phyloP scores from a whole-genome alignment of 306 rosid genomes.

The Trifolium subterraneum region DNA sequence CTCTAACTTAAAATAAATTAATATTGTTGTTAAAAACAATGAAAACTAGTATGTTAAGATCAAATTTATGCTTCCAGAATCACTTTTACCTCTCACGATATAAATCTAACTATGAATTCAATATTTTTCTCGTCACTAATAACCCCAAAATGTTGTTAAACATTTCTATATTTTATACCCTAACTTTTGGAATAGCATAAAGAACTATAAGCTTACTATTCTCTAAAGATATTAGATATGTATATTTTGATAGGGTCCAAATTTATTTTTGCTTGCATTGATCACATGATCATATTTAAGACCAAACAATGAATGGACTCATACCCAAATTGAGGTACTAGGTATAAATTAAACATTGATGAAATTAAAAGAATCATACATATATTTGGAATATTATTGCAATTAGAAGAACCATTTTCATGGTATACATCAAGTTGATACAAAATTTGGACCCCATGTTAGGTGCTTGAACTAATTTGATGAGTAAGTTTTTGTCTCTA shows the following conservation, averaged over 20 bases:
- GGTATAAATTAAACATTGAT: neutral
- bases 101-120: neutral
- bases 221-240: slow-evolving; percentile 7
- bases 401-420: slow-evolving; percentile 14
- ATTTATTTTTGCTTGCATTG: slow-evolving; percentile 11
- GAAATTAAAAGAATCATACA: neutral
- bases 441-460: slow-evolving; percentile 36
- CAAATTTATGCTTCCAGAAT: neutral
- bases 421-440: slow-evolving; percentile 14
- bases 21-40: neutral
- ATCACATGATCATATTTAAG: slow-evolving; percentile 28
- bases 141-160: neutral
- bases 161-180: slow-evolving; percentile 14
- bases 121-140: neutral
- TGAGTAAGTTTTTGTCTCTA: slow-evolving; percentile 19
- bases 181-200: slow-evolving; percentile 37
- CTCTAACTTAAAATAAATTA: neutral
- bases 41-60: neutral
- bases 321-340: neutral
- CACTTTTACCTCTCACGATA: neutral
- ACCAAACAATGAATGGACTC: slow-evolving; percentile 30
- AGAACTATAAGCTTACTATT: neutral
- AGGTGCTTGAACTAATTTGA: slow-evolving; percentile 31
- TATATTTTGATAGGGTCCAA: slow-evolving; percentile 41
- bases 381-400: neutral